Evolutionary conservation across 495 filamentous ascomycete species (phyloP), one percentile per base, ranked within the genome.

Genomic region (Podospora didyma): DNA sequence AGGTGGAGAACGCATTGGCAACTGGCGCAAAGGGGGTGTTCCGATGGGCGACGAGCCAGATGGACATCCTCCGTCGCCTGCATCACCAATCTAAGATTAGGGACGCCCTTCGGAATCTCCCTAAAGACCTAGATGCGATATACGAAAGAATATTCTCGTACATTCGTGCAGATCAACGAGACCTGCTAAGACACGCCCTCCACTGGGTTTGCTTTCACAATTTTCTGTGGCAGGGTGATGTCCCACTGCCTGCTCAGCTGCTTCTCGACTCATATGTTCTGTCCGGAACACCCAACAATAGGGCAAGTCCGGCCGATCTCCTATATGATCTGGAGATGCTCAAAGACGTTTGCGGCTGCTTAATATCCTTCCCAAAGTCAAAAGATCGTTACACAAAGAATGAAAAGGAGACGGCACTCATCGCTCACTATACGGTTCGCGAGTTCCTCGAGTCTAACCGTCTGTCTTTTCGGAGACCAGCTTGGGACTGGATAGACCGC

Each of bases 31-130:
- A 73, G 58, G 73, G 74, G 20, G 78, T 77, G 74, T 78, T 78
- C 51, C 73, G 74, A 17, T 79, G 73, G 76, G 71, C 68, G 4
- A 68, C 71, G 7, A 76, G 74, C 58, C 74, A 78, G 59, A 50
- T 78, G 11, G 71, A 76, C 54, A 64, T 67, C 3, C 51, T 77
- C n/a, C 55, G 68, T 24, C 65, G 64, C 11, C 57, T 61, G 10
- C n/a, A 44, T 17, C 49, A 51, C 28, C 51, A 62, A 12, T 11
- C 9, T 7, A 52, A 60, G 11, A 57, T 75, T 21, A 20, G 50
- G 22, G 51, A 66, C 34, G 63, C 66, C 16, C 49, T 76, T n/a
- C 24, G 52, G 9, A 61, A 58, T 45, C 60, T 76, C 4, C 74
- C 75, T 3, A 45, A 67, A 23, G 65, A 62, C 3, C 57, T 76